Base-by-base conservation (phyloP, 2,329 filamentous ascomycete species). In the Fusarium solani-melongenae region DNA sequence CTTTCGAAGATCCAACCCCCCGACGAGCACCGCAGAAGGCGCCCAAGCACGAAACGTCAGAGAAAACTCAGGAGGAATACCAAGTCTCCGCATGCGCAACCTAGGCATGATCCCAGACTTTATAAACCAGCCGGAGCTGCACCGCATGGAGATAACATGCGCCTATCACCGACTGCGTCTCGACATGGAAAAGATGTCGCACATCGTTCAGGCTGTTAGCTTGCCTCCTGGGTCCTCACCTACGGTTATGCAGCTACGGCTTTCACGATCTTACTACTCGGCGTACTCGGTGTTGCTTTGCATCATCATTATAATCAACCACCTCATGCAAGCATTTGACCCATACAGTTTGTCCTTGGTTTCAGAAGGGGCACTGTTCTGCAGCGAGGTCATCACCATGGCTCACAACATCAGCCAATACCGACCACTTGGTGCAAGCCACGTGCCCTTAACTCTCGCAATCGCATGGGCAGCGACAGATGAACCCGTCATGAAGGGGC, bases 311-410 rank as follows among this genome's bases (percentile, higher is more conserved):
- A 66, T 73, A 4, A 53, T 73, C n/a, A 65, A 69, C 9, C 63
- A 73, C 8, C 17, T 76, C 0, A 75, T 76, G 62, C 74, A 76
- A 10, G 70, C 72, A 0, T 76, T 75, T 1, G 70, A 76, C 4
- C 74, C 74, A 0, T 64, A 66, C 20, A 75, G 69, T 3, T 60
- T 75, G 1, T 57, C 51, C 1, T 27, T 75, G 0, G 70, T 75
- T 0, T 67, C 61, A 1, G 73, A 75, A 22, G 51, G 59, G 14
- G 73, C 72, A 3, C 8, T 71, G 0, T 75, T 68, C 12, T 73
- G 64, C 9, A 73, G 64, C 3, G 72, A 75, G 20, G 46, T 75
- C 0, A 41, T 75, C 0, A 38, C 53, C 3, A 63, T 75, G 51
- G 73, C 73, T 0, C 49, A 66, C 0, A 31, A 63, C 1, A 63